Evolutionary conservation across 2,329 filamentous ascomycete genomes (phyloP), one percentile per base, ranked within the genome.

Genomic region (Tolypocladium inflatum): DNA sequence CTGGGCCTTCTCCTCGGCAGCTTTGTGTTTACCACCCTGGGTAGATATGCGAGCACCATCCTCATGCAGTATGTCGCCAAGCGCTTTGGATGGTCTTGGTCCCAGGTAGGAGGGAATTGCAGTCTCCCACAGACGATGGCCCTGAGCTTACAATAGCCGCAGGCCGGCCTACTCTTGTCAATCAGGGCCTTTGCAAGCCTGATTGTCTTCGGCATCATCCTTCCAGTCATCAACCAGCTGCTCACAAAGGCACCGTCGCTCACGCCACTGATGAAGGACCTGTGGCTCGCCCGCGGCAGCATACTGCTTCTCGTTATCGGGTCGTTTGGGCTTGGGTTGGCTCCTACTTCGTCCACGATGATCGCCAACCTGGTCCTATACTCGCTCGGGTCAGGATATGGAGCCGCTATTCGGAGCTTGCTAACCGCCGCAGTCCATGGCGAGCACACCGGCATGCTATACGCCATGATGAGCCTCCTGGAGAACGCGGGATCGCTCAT

Each of bases 21-120:
- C 15, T 39, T 61, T 19, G 13, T 61, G 3, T 55, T 56, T 23
- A 56, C 59, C 5, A 61, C 57, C 1, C 53, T 64, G 10, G 42
- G 57, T 7, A 52, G 41, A 9, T 61, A 45, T 26, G 58, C 58
- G 23, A 56, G 55, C 4, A 55, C 58, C 26, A 56, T 63, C n/a
- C 54, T 64, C 17, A 43, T 63, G 15, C 59, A 62, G 10, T 60
- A 63, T 23, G 55, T 59, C 21, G 61, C 61, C 13, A 63, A 59
- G 26, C 55, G 57, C 13, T 61, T 55, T 37, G 58, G 54, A 21
- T 63, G 58, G 59, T 59, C 55, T 51, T 64, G 50, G 62, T 59
- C 52, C 41, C 35, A 61, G 30, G 59, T 61, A 54, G 50, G 57
- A 19, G 17, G 2, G 35, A 23, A 6, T 10, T 50, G 43, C 51